Evolutionary conservation across 208 protist genomes (phyloP), one percentile per base, ranked within the genome.

Genomic region (Crithidia expoeki): DNA sequence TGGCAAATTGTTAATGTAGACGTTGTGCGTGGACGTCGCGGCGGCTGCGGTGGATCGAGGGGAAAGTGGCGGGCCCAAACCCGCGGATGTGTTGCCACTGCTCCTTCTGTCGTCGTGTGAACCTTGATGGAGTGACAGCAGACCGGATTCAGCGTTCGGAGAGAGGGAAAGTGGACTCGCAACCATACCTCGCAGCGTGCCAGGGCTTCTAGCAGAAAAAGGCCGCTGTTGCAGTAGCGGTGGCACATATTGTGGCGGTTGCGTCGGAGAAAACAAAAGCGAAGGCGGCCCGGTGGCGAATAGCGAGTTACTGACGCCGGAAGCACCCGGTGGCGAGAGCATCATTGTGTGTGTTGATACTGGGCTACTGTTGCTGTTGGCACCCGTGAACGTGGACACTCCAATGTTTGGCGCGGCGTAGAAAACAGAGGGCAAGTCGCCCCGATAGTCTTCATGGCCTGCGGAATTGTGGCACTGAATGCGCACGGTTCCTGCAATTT

Each of bases 1-100:
- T 17, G 86, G 86, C 25, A 92, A 34, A 44, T 89, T 85, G 36
- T 76, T 86, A 47, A 89, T 56, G 72, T 92, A 92, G 32, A 92
- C 57, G 55, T 92, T 92, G 16, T 76, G 44, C 5, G 61, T 64
- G 1, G 69, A 79, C 23, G 40, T 66, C 21, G 56, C 53, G 32
- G 30, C 44, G 47, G 62, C 32, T 7, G 51, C 6, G 51, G 74
- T 52, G 46, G 59, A 40, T 12, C 50, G 12, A 16, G 63, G n/a
- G 23, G 38, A 33, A 9, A 60, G 2, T 4, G 53, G 28, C 32
- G 21, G 38, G 61, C 25, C 28, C n/a, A 23, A 5, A 59, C 16
- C 47, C 23, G 25, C n/a, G n/a, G n/a, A n/a, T n/a, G 53, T 21
- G 60, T 33, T 67, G 68, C 32, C 47, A 36, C 4, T 40, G 62